phyloP scores from a whole-genome alignment of 2,329 filamentous ascomycete genomes.

The Fusarium sp. region DNA sequence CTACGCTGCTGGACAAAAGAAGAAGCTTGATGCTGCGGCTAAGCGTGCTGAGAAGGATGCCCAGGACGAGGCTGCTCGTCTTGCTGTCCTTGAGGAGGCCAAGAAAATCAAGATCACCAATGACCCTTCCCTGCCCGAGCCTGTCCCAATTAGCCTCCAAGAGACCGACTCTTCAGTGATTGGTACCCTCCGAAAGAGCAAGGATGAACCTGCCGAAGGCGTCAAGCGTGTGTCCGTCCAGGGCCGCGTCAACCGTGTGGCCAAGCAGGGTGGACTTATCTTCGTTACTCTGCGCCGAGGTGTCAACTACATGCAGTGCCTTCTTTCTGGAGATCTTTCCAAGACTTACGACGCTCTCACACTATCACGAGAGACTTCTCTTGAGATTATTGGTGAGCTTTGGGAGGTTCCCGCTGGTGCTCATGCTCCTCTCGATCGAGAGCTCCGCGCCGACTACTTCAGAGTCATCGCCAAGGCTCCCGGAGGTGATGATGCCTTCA shows the following conservation, averaged over 20 bases:
- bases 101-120: constrained; percentile 58
- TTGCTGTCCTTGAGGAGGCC: constrained; percentile 44
- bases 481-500: constrained; percentile 90
- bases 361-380: constrained; percentile 86
- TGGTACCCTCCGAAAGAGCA: constrained; percentile 48
- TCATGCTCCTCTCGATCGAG: constrained; percentile 84
- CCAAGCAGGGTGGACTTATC: constrained; percentile 83
- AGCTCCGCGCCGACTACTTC: constrained; percentile 92
- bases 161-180: constrained; percentile 48
- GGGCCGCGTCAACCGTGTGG: constrained; percentile 84
- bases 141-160: constrained; percentile 80
- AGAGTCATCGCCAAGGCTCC: constrained; percentile 77
- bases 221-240: constrained; percentile 75
- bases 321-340: constrained; percentile 73
- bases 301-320: constrained; percentile 75
- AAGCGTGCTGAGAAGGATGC: constrained; percentile 45
- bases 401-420: constrained; percentile 82
- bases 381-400: constrained; percentile 87
- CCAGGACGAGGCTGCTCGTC: constrained; percentile 40
- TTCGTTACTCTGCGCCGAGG: constrained; percentile 89
- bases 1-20: constrained; percentile 43
- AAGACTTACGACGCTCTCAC: constrained; percentile 93
- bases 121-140: constrained; percentile 77
- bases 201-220: constrained; percentile 48
- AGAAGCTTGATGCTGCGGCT: constrained; percentile 45